Evolutionary conservation across 129 eudicot species (phyloP).

Genomic region (Chrysanthemum seticuspe): DNA sequence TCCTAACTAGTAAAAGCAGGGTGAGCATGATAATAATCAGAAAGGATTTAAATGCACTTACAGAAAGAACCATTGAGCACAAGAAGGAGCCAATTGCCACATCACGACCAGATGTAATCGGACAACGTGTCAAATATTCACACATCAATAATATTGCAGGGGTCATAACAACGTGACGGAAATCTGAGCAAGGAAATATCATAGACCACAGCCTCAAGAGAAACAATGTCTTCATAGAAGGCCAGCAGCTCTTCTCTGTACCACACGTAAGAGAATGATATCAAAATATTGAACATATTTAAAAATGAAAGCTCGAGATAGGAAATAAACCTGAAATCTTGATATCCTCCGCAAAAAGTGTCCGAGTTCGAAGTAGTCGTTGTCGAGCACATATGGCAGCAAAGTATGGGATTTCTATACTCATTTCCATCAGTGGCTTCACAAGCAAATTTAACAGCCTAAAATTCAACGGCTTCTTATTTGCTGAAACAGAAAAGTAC

Average conservation of each 20-base stretch:
- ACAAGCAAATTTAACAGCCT: constrained; percentile 72
- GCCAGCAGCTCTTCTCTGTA: constrained; percentile 92
- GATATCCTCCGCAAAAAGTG: constrained; percentile 66
- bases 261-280: constrained; percentile 3
- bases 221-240: constrained; percentile 74
- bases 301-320: background rate
- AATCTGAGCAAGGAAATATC: constrained; percentile 99
- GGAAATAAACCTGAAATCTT: constrained; percentile 59
- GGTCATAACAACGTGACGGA: constrained; percentile 93
- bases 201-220: constrained; percentile 94
- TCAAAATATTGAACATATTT: background rate
- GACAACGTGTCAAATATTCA: constrained; percentile 94
- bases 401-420: constrained; percentile 82
- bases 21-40: background rate
- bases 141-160: constrained; percentile 85
- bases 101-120: constrained; percentile 74
- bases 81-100: constrained; percentile 83
- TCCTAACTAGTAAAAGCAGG: no score
- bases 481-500: constrained; percentile 86
- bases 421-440: constrained; percentile 97
- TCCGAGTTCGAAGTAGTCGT: constrained; percentile 60
- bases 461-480: constrained; percentile 70
- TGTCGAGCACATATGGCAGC: constrained; percentile 98
- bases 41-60: constrained; percentile 37
- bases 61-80: constrained; percentile 84